Conservation (phyloP, 805 yeast genomes). For the Allodekkera sacchari region DNA sequence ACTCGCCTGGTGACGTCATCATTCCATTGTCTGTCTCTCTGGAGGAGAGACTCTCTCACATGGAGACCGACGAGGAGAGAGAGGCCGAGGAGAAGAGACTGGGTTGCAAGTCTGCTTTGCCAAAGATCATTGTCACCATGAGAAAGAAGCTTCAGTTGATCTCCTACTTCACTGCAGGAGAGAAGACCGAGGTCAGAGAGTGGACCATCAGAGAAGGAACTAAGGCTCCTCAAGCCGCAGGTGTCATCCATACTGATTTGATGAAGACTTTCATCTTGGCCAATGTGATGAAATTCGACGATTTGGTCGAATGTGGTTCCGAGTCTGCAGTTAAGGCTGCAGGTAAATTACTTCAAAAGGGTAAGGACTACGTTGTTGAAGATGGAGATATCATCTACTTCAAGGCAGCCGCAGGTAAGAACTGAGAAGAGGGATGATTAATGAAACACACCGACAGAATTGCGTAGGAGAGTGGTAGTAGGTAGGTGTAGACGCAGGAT, state of each 20-base stretch:
- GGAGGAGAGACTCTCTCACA: constrained; percentile 84
- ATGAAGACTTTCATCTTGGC: constrained; percentile 77
- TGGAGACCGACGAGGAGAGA: constrained; percentile 58
- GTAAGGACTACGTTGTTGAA: constrained; percentile 71
- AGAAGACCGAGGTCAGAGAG: constrained; percentile 67
- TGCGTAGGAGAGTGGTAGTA: too few species aligned
- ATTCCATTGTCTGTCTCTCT: constrained; percentile 89
- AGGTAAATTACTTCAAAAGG: constrained; percentile 58
- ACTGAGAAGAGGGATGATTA: too few species aligned
- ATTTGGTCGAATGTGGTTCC: constrained; percentile 45
- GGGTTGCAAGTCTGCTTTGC: constrained; percentile 43
- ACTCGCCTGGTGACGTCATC: constrained; percentile 70
- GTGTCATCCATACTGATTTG: constrained; percentile 79
- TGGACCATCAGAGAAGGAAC: constrained; percentile 78
- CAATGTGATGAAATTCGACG: constrained; percentile 61
- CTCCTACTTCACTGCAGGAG: constrained; percentile 84
- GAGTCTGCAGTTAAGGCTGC: constrained; percentile 42
- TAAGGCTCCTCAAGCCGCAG: constrained; percentile 85
- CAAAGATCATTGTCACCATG: constrained; percentile 58
- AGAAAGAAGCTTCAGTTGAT: constrained; percentile 61
- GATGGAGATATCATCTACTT: constrained; percentile 79
- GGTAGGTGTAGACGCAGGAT: too few species aligned
- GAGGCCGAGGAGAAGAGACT: constrained; percentile 27
- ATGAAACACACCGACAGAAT: too few species aligned
- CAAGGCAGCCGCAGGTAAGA: constrained; percentile 63